Percentiles rank a stretch among this genome's conserved stretches.
These are phyloP conservation scores for Hypoxylon sp. DNA, from an alignment of 2,329 filamentous ascomycete genomes.

Conservation along the genomic window DNA sequence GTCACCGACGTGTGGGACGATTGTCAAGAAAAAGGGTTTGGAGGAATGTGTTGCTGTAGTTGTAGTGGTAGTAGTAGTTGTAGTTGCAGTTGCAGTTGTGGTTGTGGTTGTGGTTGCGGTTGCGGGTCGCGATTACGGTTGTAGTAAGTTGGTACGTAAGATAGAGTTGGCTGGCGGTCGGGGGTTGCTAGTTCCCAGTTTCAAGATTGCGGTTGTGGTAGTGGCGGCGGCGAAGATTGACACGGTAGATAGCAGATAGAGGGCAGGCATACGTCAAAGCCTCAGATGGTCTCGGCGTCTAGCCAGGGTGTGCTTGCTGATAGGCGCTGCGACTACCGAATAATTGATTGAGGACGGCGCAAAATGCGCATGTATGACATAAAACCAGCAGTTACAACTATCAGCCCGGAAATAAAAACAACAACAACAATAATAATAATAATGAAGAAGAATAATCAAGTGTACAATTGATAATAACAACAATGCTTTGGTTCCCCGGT, in stretches of 20 bases:
- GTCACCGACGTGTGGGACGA: neutral
- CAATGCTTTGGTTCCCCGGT: conserved; percentile 18
- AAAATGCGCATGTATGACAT: conserved; percentile 28
- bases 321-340: conserved; percentile 32
- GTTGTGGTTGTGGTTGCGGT: conserved; percentile 5
- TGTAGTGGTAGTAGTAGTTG: neutral
- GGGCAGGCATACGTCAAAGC: conserved; percentile 46
- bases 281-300: conserved; percentile 42
- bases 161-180: conserved; percentile 20
- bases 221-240: conserved; percentile 48
- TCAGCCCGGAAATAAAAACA: conserved; percentile 11
- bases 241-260: conserved; percentile 22
- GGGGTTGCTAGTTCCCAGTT: conserved; percentile 30
- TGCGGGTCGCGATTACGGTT: conserved; percentile 3
- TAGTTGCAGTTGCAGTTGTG: conserved; percentile 3
- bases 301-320: conserved; percentile 34
- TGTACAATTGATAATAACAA: neutral
- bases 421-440: conserved; percentile 5
- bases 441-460: neutral
- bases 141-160: conserved; percentile 31
- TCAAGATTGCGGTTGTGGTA: conserved; percentile 33
- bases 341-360: conserved; percentile 28
- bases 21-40: conserved; percentile 8
- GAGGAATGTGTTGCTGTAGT: neutral
- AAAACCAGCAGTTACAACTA: conserved; percentile 13